Base-by-base conservation (phyloP, 305 asterid species). In the Rubia balearica region DNA sequence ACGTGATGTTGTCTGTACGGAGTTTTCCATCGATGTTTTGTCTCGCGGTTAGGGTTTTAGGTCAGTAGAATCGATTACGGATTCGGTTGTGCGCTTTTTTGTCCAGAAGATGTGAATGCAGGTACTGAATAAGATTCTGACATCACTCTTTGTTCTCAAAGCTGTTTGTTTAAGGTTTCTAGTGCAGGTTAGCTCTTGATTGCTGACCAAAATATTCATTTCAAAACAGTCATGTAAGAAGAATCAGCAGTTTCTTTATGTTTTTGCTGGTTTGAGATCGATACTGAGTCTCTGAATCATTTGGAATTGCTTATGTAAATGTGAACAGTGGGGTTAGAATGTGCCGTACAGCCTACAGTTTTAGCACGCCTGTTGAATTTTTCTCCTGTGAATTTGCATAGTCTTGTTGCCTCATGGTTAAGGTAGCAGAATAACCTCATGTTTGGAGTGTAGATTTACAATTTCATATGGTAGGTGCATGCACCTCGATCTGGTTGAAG, bases 31-130 rank as follows among this genome's bases (percentile, higher is more conserved):
- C 6, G 66, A 9, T 16, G 30, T 17, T 7, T 69, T 24, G 8
- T 30, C 22, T 27, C 17, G 7, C n/a, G 21, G 59, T 36, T 66
- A 19, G 57, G 72, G 72, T 43, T 67, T 45, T 59, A 49, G 56
- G 14, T 46, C 45, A 8, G 65, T 66, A 45, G 65, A 57, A 45
- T 7, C 38, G n/a, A 17, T 30, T 4, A 3, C n/a, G 21, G 19
- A 12, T 73, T 43, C 43, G n/a, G 55, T 13, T 12, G 33, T 6
- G 22, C 1, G 3, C 67, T 43, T 8, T 41, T 2, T 21, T 40
- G 42, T 41, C 3, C 41, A 4, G 22, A 36, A 70, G 36, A 61
- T 71, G 74, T 30, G 21, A 22, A 43, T 45, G 13, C 21, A 13
- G 16, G 14, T 30, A 56, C 40, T 71, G 38, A 41, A 17, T 33